A percentile compares a stretch with the other conserved stretches of the same genome.
Conservation (phyloP, 495 filamentous ascomycete species). For the Penicillium salamii region DNA sequence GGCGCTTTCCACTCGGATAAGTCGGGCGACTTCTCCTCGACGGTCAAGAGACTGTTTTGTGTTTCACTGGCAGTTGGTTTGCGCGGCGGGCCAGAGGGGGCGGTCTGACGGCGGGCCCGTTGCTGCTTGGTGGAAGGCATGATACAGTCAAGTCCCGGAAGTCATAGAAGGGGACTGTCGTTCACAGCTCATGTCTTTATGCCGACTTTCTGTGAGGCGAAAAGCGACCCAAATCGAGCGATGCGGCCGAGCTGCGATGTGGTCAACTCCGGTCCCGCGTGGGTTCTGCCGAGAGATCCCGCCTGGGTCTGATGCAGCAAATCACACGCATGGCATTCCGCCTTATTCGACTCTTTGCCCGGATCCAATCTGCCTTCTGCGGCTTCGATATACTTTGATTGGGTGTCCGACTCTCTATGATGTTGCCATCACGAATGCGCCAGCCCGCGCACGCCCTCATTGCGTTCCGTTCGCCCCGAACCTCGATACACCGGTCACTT, state of each 20-base stretch:
- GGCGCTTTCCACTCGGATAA: constrained; percentile 9
- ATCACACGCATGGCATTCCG: constrained; percentile 2
- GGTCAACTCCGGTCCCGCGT: constrained; percentile 17
- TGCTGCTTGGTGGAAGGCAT: constrained; percentile 30
- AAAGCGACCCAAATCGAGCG: neutral
- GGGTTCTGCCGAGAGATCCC: constrained; percentile 39
- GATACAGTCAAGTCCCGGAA: constrained; percentile 12
- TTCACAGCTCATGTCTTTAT: constrained; percentile 11
- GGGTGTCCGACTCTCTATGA: constrained; percentile 13
- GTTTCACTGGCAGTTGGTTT: constrained; percentile 28
- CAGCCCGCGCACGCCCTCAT: constrained; percentile 20
- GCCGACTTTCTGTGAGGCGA: neutral
- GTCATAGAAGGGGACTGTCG: neutral
- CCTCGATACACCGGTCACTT: constrained; percentile 14
- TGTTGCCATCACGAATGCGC: constrained; percentile 31
- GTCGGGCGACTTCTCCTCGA: constrained; percentile 18
- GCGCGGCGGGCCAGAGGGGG: constrained; percentile 37
- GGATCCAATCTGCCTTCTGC: constrained; percentile 6
- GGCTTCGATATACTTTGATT: constrained; percentile 9
- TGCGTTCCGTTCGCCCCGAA: constrained; percentile 18
- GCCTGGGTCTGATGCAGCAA: constrained; percentile 34
- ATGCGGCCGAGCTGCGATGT: constrained; percentile 16
- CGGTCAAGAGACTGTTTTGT: constrained; percentile 17
- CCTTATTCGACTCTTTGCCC: constrained; percentile 14
- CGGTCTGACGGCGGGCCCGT: constrained; percentile 43